Evolutionary conservation across 176 grass and related monocot genomes (phyloP).

Genomic region (Bonia amplexicaulis): DNA sequence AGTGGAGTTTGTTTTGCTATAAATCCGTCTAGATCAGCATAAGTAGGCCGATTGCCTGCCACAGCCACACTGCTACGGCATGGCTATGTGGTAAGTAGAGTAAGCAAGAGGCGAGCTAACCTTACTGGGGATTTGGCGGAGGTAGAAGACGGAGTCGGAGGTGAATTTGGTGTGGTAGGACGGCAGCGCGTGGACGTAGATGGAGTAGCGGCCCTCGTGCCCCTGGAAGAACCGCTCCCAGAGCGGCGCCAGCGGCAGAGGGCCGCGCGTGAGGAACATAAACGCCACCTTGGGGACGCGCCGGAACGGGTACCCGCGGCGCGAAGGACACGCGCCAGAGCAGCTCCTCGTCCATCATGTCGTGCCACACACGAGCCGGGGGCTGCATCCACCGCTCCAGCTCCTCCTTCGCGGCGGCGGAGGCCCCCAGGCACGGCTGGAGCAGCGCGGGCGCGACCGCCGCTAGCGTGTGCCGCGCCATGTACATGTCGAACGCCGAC

Average conservation of each 20-base stretch:
- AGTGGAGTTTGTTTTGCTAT: not conserved
- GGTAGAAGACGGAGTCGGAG: constrained; percentile 65
- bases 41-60: not conserved
- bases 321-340: constrained; percentile 83
- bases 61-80: not conserved
- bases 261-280: constrained; percentile 92
- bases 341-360: constrained; percentile 83
- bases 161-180: constrained; percentile 71
- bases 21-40: not conserved
- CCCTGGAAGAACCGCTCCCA: constrained; percentile 84
- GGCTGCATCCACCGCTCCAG: constrained; percentile 59
- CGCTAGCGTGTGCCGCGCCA: constrained; percentile 58
- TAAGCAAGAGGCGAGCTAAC: constrained; percentile 28
- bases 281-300: constrained; percentile 79
- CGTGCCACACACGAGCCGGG: constrained; percentile 39
- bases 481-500: constrained; percentile 66
- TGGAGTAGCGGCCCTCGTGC: constrained; percentile 69
- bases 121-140: constrained; percentile 81
- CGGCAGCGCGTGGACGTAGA: constrained; percentile 77
- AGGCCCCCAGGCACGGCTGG: constrained; percentile 45
- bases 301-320: constrained; percentile 65
- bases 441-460: constrained; percentile 48
- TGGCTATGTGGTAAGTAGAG: not conserved
- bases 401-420: constrained; percentile 12
- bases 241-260: constrained; percentile 73